Evolutionary conservation across 306 rosid species (phyloP), one percentile per base, ranked within the genome.

Genomic region (Trichosanthes cucumerina): DNA sequence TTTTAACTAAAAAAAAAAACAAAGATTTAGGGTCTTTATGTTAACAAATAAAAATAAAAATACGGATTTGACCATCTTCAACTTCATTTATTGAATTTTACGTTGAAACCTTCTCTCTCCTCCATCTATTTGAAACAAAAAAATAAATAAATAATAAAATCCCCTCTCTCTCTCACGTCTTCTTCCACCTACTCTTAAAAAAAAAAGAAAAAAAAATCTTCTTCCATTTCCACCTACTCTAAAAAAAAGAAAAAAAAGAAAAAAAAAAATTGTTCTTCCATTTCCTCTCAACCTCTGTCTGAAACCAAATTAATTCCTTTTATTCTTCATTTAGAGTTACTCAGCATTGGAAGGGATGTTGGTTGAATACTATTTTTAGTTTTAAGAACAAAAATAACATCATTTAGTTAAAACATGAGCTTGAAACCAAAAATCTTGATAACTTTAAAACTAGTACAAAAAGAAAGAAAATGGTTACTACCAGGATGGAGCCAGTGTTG

Each of bases 401-500:
- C 18, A 58, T 58, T 11, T n/a, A n/a, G n/a, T 24, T 58, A 12
- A 58, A 58, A 58, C 6, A 11, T 4, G 7, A 24, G 34, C 0
- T 58, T 7, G 4, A 60, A 26, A 59, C 2, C 3, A 59, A 0
- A 2, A 15, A 56, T 2, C 21, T 5, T 57, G n/a, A 23, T 24
- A 24, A 58, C 65, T 24, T 24, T 15, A 1, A 44, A n/a, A n/a
- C n/a, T n/a, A n/a, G n/a, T n/a, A n/a, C n/a, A 38, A 2, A 14
- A 5, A 16, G 11, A 44, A 43, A 7, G 12, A 44, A 44, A 9
- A 39, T 39, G 7, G 43, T 38, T 0, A 8, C 43, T 38, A 87
- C 90, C 77, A 85, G 83, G 12, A 84, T 7, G 8, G 56, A 76
- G 75, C 90, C 90, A 31, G 90, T 87, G 18, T 81, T 80, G 28